A percentile compares a stretch with the other conserved stretches of the same genome.
Evolutionary conservation across 345 rosid species (phyloP).

Genomic region (rapeseed (Brassica napus)): DNA sequence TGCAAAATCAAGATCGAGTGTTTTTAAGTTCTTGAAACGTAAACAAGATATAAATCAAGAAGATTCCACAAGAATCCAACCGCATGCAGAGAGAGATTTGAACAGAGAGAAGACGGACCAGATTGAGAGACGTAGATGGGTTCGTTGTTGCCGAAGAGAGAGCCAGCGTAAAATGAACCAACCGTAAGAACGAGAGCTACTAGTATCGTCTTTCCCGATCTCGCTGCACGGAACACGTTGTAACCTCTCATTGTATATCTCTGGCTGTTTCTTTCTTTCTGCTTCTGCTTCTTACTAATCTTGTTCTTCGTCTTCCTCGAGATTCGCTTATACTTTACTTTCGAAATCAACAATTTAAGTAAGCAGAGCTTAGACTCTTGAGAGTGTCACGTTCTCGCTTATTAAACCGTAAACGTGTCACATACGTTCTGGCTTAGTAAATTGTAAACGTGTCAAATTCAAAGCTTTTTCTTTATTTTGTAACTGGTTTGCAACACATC

Average conservation of each 20-base stretch:
- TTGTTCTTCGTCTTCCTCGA: conserved; percentile 19
- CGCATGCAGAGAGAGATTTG: background rate
- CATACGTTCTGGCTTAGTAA: background rate
- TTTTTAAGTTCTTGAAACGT: background rate
- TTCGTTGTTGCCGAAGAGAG: conserved; percentile 69
- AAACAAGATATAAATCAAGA: background rate
- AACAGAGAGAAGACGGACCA: conserved; percentile 15
- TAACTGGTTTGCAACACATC: background rate
- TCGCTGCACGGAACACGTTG: conserved; percentile 49
- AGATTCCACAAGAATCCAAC: background rate
- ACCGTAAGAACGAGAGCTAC: conserved; percentile 63
- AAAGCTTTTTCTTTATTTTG: background rate
- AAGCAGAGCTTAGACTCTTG: conserved; percentile 9
- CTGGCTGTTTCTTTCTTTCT: background rate
- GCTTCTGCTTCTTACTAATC: background rate
- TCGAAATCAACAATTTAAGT: conserved; percentile 6
- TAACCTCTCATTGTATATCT: conserved; percentile 48
- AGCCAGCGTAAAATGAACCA: conserved; percentile 79
- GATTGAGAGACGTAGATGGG: conserved; percentile 52
- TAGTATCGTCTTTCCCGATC: conserved; percentile 72
- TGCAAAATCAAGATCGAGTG: conserved; percentile 29
- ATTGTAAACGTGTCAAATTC: background rate
- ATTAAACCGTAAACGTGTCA: conserved; percentile 1
- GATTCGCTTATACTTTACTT: conserved; percentile 26
- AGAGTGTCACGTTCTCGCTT: conserved; percentile 17